Conservation (phyloP, 495 filamentous ascomycete genomes). For the Apiosordaria backusii region DNA sequence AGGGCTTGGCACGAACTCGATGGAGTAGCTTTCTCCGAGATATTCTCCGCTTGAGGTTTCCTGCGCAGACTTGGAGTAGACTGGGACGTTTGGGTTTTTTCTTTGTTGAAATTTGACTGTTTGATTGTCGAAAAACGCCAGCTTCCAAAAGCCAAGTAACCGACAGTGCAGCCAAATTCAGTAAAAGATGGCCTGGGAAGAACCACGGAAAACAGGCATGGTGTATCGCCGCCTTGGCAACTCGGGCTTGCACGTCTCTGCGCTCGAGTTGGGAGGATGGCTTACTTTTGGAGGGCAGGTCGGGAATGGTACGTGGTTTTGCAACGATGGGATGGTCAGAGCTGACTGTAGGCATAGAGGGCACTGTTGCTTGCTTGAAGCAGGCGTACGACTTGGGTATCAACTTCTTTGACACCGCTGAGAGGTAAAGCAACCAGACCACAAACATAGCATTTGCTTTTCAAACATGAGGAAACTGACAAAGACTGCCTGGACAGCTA, state of each 20-base stretch:
- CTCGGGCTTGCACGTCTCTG: constrained; percentile 71
- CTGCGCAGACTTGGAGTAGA: neutral
- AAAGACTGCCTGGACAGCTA: constrained; percentile 16
- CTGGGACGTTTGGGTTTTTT: neutral
- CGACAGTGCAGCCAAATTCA: too few relatives aligned
- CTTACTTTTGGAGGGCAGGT: constrained; percentile 77
- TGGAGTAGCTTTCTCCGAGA: constrained; percentile 17
- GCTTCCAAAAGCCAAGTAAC: neutral
- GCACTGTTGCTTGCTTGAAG: constrained; percentile 60
- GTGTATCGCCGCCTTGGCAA: constrained; percentile 71
- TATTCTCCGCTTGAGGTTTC: constrained; percentile 14
- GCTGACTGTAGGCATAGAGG: neutral
- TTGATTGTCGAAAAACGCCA: neutral
- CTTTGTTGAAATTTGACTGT: neutral
- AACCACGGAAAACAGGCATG: constrained; percentile 49
- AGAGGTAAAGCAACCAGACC: constrained; percentile 36
- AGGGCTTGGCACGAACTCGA: neutral
- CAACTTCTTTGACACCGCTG: constrained; percentile 54
- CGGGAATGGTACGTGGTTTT: constrained; percentile 43
- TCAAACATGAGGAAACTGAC: neutral
- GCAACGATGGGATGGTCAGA: neutral
- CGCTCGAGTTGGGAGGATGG: constrained; percentile 71
- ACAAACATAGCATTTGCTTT: neutral
- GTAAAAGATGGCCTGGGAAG: constrained; percentile 30
- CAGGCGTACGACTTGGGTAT: constrained; percentile 67